Evolutionary conservation across 2,329 filamentous ascomycete genomes (phyloP).

Genomic region (Neofusicoccum cordaticola): DNA sequence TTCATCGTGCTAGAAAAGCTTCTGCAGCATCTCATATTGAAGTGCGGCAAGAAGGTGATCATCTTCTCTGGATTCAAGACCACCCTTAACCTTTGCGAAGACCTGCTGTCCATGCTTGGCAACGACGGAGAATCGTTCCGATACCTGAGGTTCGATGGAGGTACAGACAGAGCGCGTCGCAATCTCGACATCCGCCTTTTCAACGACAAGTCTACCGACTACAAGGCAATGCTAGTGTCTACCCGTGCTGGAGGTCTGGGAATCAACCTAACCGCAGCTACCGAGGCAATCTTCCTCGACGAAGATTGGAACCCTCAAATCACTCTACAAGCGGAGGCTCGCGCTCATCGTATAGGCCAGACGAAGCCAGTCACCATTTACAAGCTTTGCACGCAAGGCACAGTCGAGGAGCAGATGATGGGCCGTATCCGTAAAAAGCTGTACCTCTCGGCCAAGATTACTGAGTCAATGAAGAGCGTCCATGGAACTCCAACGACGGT

Average conservation of each 20-base stretch:
- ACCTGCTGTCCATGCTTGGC: slow-evolving; percentile 47
- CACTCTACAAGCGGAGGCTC: slow-evolving; percentile 53
- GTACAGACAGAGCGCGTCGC: slow-evolving; percentile 47
- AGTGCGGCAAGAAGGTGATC: slow-evolving; percentile 53
- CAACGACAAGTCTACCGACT: slow-evolving; percentile 45
- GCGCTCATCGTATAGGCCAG: slow-evolving; percentile 56
- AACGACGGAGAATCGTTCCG: slow-evolving; percentile 42
- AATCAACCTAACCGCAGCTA: slow-evolving; percentile 54
- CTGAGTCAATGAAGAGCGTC: slow-evolving; percentile 56
- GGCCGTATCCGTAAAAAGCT: slow-evolving; percentile 60
- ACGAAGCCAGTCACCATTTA: slow-evolving; percentile 54
- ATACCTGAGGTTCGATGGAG: slow-evolving; percentile 52
- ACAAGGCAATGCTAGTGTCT: slow-evolving; percentile 55
- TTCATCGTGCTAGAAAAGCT: slow-evolving; percentile 56
- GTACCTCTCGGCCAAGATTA: slow-evolving; percentile 60
- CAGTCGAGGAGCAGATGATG: slow-evolving; percentile 59
- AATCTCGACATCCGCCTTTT: slow-evolving; percentile 56
- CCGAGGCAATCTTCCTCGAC: slow-evolving; percentile 57
- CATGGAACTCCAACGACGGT: slow-evolving; percentile 35
- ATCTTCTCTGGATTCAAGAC: slow-evolving; percentile 57
- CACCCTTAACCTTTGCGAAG: slow-evolving; percentile 52
- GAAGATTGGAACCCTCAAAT: slow-evolving; percentile 57
- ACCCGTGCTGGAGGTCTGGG: slow-evolving; percentile 56
- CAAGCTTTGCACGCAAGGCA: slow-evolving; percentile 56
- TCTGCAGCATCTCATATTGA: slow-evolving; percentile 48